Base-by-base conservation (phyloP, 2,329 filamentous ascomycete species). In the Aspergillus ustus region DNA sequence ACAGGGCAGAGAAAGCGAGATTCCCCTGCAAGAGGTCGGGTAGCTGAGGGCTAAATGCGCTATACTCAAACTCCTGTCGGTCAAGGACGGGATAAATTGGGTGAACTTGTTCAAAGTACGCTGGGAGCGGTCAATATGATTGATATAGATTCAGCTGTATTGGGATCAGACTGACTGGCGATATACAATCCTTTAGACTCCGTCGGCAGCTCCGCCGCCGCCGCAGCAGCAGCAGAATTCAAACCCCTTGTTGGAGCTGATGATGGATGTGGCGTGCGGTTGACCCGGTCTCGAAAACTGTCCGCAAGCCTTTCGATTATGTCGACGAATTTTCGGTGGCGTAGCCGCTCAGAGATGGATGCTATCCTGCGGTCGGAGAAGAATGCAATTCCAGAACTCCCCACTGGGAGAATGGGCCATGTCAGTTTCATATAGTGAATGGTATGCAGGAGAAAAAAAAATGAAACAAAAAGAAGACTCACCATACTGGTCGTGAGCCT, bases 101-200 rank as follows among this genome's bases (percentile, higher is more conserved):
- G 59, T 81, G 78, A 2, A 78, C 65, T 9, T 75, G 69, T 2
- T 75, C 67, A 58, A 81, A 82, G 15, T 49, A 49, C n/a, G 22
- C 46, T 49, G 11, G 31, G 31, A 37, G 31, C 7, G 31, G 7
- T 37, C 31, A 37, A 8, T 8, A 37, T 37, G 9, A 37, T 25
- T 9, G 11, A 9, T 37, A 37, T 37, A 15, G 31, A 37, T 37
- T 37, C 5, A 37, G 31, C 31, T 34, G 7, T 6, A 9, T 34
- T n/a, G 29, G 7, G 31, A 15, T 37, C 29, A 37, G 6, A 9
- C 31, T 37, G 31, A 37, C 31, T 8, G 7, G 31, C 11, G 15
- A 49, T 49, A 20, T 22, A 49, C n/a, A 49, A 49, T 8, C 46
- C 20, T 25, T 49, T 9, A 1, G 2, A 8, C 31, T 37, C 31